Evolutionary conservation across 768 basidiomycete genomes (phyloP).

Genomic region (Termitomyces sp.): DNA sequence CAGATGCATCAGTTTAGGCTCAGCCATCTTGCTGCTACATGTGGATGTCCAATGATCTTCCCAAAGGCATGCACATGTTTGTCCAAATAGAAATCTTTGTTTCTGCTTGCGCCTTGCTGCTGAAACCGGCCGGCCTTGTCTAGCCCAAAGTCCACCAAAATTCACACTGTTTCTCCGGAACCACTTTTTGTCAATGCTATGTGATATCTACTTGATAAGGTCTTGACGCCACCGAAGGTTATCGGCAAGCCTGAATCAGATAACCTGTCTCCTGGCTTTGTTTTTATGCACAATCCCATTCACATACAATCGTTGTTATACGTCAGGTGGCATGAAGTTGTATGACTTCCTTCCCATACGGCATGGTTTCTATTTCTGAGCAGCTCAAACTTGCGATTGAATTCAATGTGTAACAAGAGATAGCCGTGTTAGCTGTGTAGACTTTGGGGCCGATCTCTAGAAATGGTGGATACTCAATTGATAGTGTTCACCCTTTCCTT

Average conservation of each 20-base stretch:
- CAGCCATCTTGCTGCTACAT: background rate
- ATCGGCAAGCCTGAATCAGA: background rate
- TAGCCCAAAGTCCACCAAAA: background rate
- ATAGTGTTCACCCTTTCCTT: background rate
- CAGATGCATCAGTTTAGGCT: slow-evolving; percentile 1
- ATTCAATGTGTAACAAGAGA: background rate
- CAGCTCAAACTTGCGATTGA: background rate
- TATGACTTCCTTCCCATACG: background rate
- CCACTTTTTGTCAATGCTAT: background rate
- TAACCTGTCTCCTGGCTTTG: background rate
- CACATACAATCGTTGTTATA: background rate
- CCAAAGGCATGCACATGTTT: slow-evolving; percentile 6
- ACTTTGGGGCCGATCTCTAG: background rate
- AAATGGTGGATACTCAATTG: background rate
- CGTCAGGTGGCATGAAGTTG: background rate
- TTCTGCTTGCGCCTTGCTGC: background rate
- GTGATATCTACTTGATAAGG: background rate
- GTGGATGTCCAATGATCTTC: slow-evolving; percentile 3
- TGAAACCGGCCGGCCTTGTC: background rate
- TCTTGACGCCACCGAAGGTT: background rate
- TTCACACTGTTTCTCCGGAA: background rate
- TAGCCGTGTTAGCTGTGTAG: background rate
- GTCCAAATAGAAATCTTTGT: background rate
- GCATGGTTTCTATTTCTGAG: background rate
- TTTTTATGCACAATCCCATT: background rate